Conservation (phyloP, 495 filamentous ascomycete species). For the Terfezia boudieri region DNA sequence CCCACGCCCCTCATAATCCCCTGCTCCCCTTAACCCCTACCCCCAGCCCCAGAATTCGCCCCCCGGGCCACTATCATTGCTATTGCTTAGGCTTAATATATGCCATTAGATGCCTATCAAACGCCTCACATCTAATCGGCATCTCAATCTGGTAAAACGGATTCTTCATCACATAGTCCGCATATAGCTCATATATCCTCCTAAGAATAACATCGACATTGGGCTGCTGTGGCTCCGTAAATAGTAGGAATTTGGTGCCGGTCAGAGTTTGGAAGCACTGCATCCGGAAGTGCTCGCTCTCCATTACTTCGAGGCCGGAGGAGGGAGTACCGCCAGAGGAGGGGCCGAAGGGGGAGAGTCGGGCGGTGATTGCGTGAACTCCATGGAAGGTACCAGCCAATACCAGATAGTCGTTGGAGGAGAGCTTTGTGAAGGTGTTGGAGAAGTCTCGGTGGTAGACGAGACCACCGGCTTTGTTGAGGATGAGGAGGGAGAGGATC, state of each 20-base stretch:
- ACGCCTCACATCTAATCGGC: slow-evolving; percentile 85
- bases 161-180: slow-evolving; percentile 98
- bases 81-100: slow-evolving; percentile 35
- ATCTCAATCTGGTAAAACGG: slow-evolving; percentile 96
- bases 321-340: slow-evolving; percentile 27
- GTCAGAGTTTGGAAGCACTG: slow-evolving; percentile 90
- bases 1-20: not conserved
- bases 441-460: slow-evolving; percentile 90
- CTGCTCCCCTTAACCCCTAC: not conserved
- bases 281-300: slow-evolving; percentile 74
- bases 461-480: slow-evolving; percentile 93
- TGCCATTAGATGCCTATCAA: slow-evolving; percentile 60
- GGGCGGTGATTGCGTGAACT: slow-evolving; percentile 77
- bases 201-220: slow-evolving; percentile 64
- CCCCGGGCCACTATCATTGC: slow-evolving; percentile 4
- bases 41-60: not conserved
- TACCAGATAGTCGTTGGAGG: slow-evolving; percentile 83
- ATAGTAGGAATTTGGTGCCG: slow-evolving; percentile 84
- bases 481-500: slow-evolving; percentile 76
- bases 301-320: slow-evolving; percentile 70
- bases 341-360: slow-evolving; percentile 39
- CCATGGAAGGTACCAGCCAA: slow-evolving; percentile 98
- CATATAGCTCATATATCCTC: slow-evolving; percentile 81
- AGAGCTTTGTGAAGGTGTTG: slow-evolving; percentile 57
- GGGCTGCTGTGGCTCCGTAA: slow-evolving; percentile 76